A percentile compares a stretch with the other conserved stretches of the same genome.
These are phyloP conservation scores for Elsinoe ampelina DNA, from an alignment of 2,329 filamentous ascomycete species.

Conservation along the genomic window DNA sequence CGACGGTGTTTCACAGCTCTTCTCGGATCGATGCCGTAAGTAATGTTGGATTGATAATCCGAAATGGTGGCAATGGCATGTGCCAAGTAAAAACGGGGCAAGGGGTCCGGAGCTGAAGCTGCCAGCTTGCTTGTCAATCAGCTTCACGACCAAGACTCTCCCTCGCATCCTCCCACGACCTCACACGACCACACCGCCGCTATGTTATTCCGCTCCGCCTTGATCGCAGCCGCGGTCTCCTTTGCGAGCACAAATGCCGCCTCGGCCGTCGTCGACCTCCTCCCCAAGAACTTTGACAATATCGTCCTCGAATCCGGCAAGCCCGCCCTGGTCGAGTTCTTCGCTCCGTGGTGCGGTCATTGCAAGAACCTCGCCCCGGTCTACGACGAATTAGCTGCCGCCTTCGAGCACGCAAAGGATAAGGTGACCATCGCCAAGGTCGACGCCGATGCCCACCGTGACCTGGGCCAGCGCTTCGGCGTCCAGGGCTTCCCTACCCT, in stretches of 20 bases:
- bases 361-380: conserved; percentile 95
- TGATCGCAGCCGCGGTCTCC: conserved; percentile 39
- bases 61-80: background rate
- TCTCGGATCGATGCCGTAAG: too few species aligned
- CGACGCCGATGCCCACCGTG: conserved; percentile 81
- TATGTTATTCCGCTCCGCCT: conserved; percentile 15
- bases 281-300: conserved; percentile 82
- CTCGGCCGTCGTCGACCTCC: conserved; percentile 82
- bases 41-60: background rate
- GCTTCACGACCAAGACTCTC: background rate
- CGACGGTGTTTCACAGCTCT: too few species aligned
- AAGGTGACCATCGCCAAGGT: conserved; percentile 89
- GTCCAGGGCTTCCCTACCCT: conserved; percentile 93
- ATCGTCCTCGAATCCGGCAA: conserved; percentile 86
- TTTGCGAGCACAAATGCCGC: conserved; percentile 51
- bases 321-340: conserved; percentile 95
- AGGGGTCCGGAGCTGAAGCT: background rate
- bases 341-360: conserved; percentile 97
- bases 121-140: background rate
- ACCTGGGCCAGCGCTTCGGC: conserved; percentile 74
- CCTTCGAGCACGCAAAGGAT: conserved; percentile 63
- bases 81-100: background rate
- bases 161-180: background rate
- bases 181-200: conserved; percentile 9
- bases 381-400: conserved; percentile 78